phyloP scores from a whole-genome alignment of 2,329 filamentous ascomycete genomes.

The Ceratocystis smalleyi region DNA sequence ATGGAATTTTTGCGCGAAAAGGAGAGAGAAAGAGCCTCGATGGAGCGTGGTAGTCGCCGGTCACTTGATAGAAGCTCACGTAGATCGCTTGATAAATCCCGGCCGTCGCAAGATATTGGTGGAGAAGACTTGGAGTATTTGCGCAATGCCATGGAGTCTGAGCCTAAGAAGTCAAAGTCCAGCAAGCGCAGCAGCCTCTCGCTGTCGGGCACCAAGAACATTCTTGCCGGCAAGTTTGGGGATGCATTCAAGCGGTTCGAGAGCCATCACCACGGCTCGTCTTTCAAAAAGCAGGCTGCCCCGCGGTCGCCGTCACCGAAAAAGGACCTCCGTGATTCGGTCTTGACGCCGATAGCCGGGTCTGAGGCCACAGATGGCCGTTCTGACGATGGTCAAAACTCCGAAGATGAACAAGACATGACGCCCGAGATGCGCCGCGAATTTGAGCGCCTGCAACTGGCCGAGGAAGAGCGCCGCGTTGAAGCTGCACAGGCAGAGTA shows the following conservation, averaged over 20 bases:
- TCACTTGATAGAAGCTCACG: constrained; percentile 15
- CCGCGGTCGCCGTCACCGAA: constrained; percentile 34
- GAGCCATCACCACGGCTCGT: constrained; percentile 26
- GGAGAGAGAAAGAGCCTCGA: constrained; percentile 31
- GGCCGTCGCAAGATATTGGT: constrained; percentile 8
- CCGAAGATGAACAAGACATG: constrained; percentile 48
- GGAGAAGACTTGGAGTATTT: constrained; percentile 51
- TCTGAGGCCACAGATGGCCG: constrained; percentile 48
- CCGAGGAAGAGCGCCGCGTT: constrained; percentile 79
- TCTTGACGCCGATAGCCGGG: constrained; percentile 55
- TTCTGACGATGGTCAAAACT: constrained; percentile 49
- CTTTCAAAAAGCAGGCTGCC: constrained; percentile 21
- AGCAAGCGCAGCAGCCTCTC: constrained; percentile 60
- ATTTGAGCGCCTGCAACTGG: constrained; percentile 64
- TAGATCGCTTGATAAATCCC: constrained; percentile 13
- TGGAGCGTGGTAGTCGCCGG: constrained; percentile 12
- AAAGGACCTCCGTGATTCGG: constrained; percentile 34
- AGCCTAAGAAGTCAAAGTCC: constrained; percentile 43
- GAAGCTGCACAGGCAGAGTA: constrained; percentile 82
- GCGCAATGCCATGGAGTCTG: constrained; percentile 54
- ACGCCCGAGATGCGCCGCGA: constrained; percentile 82
- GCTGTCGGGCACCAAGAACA: constrained; percentile 59
- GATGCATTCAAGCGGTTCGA: constrained; percentile 92
- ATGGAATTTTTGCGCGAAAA: constrained; percentile 69
- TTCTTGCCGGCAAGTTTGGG: constrained; percentile 77